Conservation (phyloP, 2,329 filamentous ascomycete species). For the Colletotrichum acutatum region DNA sequence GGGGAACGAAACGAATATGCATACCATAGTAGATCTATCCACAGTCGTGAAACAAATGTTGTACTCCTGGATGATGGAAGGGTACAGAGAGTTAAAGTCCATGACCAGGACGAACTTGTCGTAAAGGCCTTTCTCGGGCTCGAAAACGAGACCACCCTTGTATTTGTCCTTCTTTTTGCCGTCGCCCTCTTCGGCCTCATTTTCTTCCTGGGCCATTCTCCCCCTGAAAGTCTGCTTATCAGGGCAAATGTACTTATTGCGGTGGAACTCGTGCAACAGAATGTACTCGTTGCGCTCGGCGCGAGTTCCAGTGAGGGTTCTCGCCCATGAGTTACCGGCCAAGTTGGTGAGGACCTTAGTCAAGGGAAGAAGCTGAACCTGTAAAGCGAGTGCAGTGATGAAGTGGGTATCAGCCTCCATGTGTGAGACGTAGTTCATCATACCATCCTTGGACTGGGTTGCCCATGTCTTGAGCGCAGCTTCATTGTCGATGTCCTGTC, state of each 20-base stretch:
- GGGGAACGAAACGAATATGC: slow-evolving; percentile 41
- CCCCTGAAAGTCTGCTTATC: slow-evolving; percentile 89
- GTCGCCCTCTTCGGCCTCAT: slow-evolving; percentile 76
- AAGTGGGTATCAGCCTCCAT: slow-evolving; percentile 97
- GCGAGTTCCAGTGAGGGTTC: slow-evolving; percentile 93
- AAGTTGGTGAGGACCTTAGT: slow-evolving; percentile 97
- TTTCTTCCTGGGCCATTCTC: slow-evolving; percentile 77
- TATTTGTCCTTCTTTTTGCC: slow-evolving; percentile 99
- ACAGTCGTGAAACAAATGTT: slow-evolving; percentile 99
- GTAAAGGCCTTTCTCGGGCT: slow-evolving; percentile 96
- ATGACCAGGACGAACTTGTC: slow-evolving; percentile 99
- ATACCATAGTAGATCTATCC: slow-evolving; percentile 77
- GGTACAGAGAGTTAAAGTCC: slow-evolving; percentile 99
- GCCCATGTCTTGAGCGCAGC: slow-evolving; percentile 88
- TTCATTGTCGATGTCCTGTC: slow-evolving; percentile 90
- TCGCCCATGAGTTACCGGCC: slow-evolving; percentile 97
- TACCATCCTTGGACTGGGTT: slow-evolving; percentile 77
- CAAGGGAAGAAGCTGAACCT: slow-evolving; percentile 90
- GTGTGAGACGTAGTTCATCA: slow-evolving; percentile 94
- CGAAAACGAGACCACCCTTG: slow-evolving; percentile 98
- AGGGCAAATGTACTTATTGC: slow-evolving; percentile 97
- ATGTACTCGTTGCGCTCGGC: slow-evolving; percentile 99
- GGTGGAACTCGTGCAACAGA: slow-evolving; percentile 94
- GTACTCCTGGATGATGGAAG: slow-evolving; percentile 98
- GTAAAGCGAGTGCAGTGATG: slow-evolving; percentile 88